Evolutionary conservation across 768 basidiomycete genomes (phyloP), one percentile per base, ranked within the genome.

Genomic region (Rhizopogon vinicolor): DNA sequence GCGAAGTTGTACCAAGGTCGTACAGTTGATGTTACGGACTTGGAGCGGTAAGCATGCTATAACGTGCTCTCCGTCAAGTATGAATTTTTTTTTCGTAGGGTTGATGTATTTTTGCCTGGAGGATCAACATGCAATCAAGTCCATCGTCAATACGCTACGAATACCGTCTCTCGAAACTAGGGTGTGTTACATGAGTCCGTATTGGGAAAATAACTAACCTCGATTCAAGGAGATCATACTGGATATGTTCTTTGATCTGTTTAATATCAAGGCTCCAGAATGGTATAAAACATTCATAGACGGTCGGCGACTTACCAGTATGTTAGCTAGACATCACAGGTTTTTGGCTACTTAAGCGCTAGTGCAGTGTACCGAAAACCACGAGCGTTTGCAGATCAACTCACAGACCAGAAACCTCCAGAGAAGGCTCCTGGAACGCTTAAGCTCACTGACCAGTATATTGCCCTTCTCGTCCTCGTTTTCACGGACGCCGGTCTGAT

Each of bases 251-350:
- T 98, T 98, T 63, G 90, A 92, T 58, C 77, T 95, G 16, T 74
- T 99, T 18, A 91, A 93, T 54, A 95, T 98, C 71, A 91, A 91
- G 68, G 81, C 89, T 0, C 91, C 93, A 1, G 88, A 89, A 44
- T 98, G 95, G 93, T 91, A 92, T 66, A 83, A 92, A 63, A 89
- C 91, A 0, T 98, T 96, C 64, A 87, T 97, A 37, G 88, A 88
- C 54, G 94, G 93, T 10, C 83, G 91, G 46, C 79, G 94, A 29
- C 71, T 97, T 52, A 96, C 93, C 2, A 89, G 94, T 94, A 65
- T 58, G 85, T 62, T 44, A n/a, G 39, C 28, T 40, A 46, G 22
- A 28, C 18, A 18, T 58, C 55, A 4, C 5, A 3, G 22, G 44
- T 39, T 54, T 22, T n/a, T 35, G 22, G n/a, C 31, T 35, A 44